Conservation (phyloP, 2,329 filamentous ascomycete species). For the Oidium heveae region DNA sequence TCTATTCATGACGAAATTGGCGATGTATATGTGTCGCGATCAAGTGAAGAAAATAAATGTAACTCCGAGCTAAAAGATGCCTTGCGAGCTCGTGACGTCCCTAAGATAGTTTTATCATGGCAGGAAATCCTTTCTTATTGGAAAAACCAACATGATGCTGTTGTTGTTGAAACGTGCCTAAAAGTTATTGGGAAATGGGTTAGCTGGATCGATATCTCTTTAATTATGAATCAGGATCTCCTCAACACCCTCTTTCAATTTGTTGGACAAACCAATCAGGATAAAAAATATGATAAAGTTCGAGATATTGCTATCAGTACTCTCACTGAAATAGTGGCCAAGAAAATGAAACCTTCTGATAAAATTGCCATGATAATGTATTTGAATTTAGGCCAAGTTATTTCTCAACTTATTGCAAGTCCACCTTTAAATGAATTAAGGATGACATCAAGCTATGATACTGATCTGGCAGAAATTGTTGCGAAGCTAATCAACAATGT, state of each 20-base stretch:
- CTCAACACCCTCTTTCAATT: conserved; percentile 66
- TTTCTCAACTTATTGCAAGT: conserved; percentile 64
- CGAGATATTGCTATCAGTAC: conserved; percentile 82
- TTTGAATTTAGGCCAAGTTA: conserved; percentile 64
- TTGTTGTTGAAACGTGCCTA: conserved; percentile 69
- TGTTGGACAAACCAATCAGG: conserved; percentile 44
- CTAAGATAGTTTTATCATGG: conserved; percentile 74
- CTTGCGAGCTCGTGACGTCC: conserved; percentile 64
- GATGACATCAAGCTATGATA: conserved; percentile 72
- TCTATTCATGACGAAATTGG: conserved; percentile 95
- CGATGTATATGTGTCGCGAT: conserved; percentile 62
- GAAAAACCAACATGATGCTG: conserved; percentile 34
- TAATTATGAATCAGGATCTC: conserved; percentile 78
- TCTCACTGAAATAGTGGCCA: conserved; percentile 83
- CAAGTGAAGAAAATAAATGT: conserved; percentile 54
- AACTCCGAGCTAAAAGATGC: conserved; percentile 82
- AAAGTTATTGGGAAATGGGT: conserved; percentile 93
- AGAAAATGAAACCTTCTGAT: conserved; percentile 88
- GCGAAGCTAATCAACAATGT: conserved; percentile 88
- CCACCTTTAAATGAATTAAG: conserved; percentile 56
- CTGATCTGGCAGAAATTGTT: conserved; percentile 80
- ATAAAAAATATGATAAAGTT: conserved; percentile 45
- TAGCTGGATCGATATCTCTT: conserved; percentile 90
- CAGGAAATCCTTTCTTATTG: conserved; percentile 66
- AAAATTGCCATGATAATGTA: conserved; percentile 88